Evolutionary conservation across 2,329 filamentous ascomycete species (phyloP).

Genomic region (Phoma sp.): DNA sequence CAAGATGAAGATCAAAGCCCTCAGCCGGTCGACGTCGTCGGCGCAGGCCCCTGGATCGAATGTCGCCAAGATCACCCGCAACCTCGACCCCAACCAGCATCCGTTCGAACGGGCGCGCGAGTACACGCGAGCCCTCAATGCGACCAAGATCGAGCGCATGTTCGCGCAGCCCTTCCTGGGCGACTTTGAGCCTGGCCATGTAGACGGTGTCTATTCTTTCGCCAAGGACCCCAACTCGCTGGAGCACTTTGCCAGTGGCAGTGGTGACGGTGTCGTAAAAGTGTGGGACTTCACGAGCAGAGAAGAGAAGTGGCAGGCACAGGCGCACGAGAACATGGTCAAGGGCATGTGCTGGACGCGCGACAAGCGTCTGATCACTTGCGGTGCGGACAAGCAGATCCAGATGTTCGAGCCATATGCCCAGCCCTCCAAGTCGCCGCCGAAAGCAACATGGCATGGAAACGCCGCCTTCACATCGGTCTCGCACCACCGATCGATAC

Average conservation of each 20-base stretch:
- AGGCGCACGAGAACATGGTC: conserved; percentile 92
- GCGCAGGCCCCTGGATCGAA: conserved; percentile 72
- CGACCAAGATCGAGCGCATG: conserved; percentile 92
- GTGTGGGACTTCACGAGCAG: conserved; percentile 82
- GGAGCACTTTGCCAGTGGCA: conserved; percentile 52
- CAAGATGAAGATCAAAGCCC: conserved; percentile 61
- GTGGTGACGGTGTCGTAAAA: conserved; percentile 87
- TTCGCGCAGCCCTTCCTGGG: conserved; percentile 85
- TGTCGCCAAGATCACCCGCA: conserved; percentile 70
- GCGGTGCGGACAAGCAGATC: conserved; percentile 83
- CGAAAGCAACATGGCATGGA: conserved; percentile 85
- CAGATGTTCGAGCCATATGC: conserved; percentile 93
- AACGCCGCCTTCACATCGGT: conserved; percentile 82
- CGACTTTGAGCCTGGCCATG: conserved; percentile 87
- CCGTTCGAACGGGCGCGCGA: conserved; percentile 91
- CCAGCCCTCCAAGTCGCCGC: conserved; percentile 71
- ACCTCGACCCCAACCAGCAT: conserved; percentile 83
- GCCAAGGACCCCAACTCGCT: conserved; percentile 58
- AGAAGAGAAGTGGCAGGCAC: conserved; percentile 77
- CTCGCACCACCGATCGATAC: conserved; percentile 79
- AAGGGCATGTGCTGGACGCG: conserved; percentile 90
- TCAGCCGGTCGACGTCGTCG: conserved; percentile 69
- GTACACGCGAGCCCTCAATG: conserved; percentile 80
- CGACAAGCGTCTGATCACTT: conserved; percentile 84
- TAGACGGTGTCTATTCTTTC: conserved; percentile 73